A percentile compares a stretch with the other conserved stretches of the same genome.
Conservation (phyloP, 495 filamentous ascomycete genomes). For the Penicillium angulare region DNA sequence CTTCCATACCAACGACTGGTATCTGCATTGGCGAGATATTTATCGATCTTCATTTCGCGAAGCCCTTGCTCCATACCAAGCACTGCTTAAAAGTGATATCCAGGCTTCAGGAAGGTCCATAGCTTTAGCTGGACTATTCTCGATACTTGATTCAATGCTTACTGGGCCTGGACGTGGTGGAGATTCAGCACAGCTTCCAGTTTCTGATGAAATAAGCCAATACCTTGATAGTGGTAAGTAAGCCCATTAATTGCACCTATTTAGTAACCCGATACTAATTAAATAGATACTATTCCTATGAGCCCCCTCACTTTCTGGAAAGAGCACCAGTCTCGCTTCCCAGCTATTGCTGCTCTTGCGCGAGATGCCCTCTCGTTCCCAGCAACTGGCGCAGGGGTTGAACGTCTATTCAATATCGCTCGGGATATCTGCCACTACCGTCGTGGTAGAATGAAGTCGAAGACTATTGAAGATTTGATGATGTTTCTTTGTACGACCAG, state of each 20-base stretch:
- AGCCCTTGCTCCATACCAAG: neutral
- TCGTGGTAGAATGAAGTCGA: neutral
- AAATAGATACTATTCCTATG: no score
- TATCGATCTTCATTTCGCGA: neutral
- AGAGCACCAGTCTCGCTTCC: conserved; percentile 4
- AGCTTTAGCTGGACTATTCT: no score
- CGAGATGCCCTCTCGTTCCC: conserved; percentile 7
- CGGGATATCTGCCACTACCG: conserved; percentile 16
- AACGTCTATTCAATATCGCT: conserved; percentile 15
- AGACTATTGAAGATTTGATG: conserved; percentile 10
- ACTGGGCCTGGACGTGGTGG: no score
- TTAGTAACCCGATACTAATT: no score
- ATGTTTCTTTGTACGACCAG: conserved; percentile 6
- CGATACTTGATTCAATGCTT: no score
- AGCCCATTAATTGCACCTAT: no score
- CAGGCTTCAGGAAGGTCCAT: no score
- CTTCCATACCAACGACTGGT: conserved; percentile 16
- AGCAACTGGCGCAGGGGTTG: conserved; percentile 5
- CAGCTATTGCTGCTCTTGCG: neutral
- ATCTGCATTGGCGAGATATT: neutral
- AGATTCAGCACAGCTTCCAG: neutral
- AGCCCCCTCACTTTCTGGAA: conserved; percentile 7
- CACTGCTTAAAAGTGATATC: no score
- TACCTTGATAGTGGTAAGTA: conserved; percentile 12
- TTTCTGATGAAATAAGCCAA: conserved; percentile 2